Percentiles rank a stretch among this genome's conserved stretches.
Evolutionary conservation across 441 rosid genomes (phyloP).

Genomic region (Corymbia calophylla): DNA sequence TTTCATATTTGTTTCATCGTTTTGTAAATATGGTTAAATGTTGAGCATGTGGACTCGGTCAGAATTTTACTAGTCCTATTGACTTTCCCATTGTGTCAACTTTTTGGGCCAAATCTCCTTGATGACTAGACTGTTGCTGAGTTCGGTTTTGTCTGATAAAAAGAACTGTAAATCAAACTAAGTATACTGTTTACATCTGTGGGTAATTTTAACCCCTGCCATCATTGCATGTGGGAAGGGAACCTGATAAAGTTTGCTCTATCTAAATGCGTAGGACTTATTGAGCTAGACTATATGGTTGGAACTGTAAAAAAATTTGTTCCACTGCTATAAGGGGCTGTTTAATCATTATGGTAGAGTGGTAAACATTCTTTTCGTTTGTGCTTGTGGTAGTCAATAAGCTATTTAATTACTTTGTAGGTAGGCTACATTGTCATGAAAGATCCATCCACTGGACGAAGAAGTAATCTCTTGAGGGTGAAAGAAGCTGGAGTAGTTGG

Average conservation of each 20-base stretch:
- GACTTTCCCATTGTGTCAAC: background rate
- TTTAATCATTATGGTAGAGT: background rate
- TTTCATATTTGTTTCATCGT: background rate
- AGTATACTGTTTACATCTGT: background rate
- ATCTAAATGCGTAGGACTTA: background rate
- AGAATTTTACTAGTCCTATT: background rate
- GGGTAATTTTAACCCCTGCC: background rate
- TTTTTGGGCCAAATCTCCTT: background rate
- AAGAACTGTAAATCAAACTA: background rate
- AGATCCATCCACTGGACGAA: constrained; percentile 50
- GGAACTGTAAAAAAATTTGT: background rate
- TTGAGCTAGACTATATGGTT: background rate
- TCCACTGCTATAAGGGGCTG: background rate
- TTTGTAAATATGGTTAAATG: background rate
- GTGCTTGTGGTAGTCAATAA: background rate
- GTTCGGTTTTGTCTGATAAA: background rate
- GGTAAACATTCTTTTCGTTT: background rate
- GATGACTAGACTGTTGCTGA: background rate
- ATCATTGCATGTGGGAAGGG: background rate
- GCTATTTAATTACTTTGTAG: constrained; percentile 24
- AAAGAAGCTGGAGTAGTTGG: constrained; percentile 76
- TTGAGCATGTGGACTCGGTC: background rate
- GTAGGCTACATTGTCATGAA: constrained; percentile 91
- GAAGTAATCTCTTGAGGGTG: constrained; percentile 62
- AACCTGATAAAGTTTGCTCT: background rate